Percentiles rank a stretch among this genome's conserved stretches.
phyloP scores from a whole-genome alignment of 768 basidiomycete species.

The Amanita muscaria region DNA sequence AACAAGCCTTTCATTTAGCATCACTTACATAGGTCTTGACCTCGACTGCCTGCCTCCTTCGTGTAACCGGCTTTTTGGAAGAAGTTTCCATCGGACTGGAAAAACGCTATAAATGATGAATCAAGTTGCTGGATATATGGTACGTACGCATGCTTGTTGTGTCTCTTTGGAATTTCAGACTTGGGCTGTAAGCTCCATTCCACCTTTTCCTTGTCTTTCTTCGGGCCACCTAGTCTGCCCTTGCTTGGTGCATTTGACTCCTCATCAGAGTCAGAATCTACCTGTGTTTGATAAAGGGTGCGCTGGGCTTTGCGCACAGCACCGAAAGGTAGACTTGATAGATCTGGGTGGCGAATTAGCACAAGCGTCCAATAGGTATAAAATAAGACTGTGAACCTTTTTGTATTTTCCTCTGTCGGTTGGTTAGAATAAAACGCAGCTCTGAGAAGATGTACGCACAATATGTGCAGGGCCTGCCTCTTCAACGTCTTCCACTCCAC shows the following conservation, averaged over 20 bases:
- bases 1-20: no score
- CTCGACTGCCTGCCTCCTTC: constrained; percentile 63
- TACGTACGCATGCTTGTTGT: constrained; percentile 83
- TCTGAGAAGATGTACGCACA: constrained; percentile 1
- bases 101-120: constrained; percentile 6
- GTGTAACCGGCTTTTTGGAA: constrained; percentile 77
- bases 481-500: constrained; percentile 12
- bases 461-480: constrained; percentile 6
- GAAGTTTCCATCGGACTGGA: constrained; percentile 71
- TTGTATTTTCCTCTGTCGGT: constrained; percentile 18
- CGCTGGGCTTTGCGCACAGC: constrained; percentile 57
- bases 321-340: constrained; percentile 55
- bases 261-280: constrained; percentile 26
- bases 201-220: constrained; percentile 29
- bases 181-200: constrained; percentile 35
- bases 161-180: constrained; percentile 47
- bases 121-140: background rate
- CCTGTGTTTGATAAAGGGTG: constrained; percentile 34
- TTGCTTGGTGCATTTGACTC: background rate
- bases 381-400: constrained; percentile 16
- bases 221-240: constrained; percentile 18
- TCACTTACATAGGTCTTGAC: constrained; percentile 50
- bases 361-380: background rate
- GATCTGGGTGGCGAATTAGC: constrained; percentile 30
- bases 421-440: background rate